Base-by-base conservation (phyloP, 1,139 yeast species). In the Barnettozyma hawaiiensis region DNA sequence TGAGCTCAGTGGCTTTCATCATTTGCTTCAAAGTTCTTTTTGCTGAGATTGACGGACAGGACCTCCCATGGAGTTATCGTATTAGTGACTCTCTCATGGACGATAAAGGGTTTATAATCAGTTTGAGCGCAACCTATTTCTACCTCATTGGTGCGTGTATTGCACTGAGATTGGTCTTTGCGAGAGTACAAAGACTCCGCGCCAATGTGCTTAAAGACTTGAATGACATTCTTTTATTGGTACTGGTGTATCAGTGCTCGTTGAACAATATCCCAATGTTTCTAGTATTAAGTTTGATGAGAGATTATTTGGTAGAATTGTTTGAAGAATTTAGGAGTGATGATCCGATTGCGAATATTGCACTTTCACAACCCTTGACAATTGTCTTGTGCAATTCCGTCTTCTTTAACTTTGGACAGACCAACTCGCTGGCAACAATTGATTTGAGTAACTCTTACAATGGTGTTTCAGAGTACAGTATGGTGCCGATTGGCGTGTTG, bases 381-480 rank as follows among this genome's bases (percentile, higher is more conserved):
- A 44, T 68, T 9, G 44, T 75, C 7, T 54, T 86, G 38, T 95
- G 89, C 58, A 81, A 86, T 52, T 67, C 87, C 37, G 68, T 92
- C 0, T 92, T 90, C 58, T 92, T 86, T 65, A 85, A 87, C 11
- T 73, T 84, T 64, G 97, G 97, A 0, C 87, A 86, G 44, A 89
- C 97, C 1, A 92, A 92, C 58, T 89, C 96, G 39, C 72, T 92
- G 53, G 94, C 97, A 0, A 84, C 97, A 0, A 80, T 92, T 20
- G 97, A 92, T 55, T 70, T 92, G 23, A 78, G 96, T 0, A 89
- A 92, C 59, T 90, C 97, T 1, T 92, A 92, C 60, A 92, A 92
- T 59, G 98, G 98, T 0, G 70, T 90, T 6, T 60, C 74, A 0
- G 62, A 73, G 31, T 94, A 89, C 58, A 77, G 82, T 50, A 75